Evolutionary conservation across 495 filamentous ascomycete species (phyloP), one percentile per base, ranked within the genome.

Genomic region (Podospora conica): DNA sequence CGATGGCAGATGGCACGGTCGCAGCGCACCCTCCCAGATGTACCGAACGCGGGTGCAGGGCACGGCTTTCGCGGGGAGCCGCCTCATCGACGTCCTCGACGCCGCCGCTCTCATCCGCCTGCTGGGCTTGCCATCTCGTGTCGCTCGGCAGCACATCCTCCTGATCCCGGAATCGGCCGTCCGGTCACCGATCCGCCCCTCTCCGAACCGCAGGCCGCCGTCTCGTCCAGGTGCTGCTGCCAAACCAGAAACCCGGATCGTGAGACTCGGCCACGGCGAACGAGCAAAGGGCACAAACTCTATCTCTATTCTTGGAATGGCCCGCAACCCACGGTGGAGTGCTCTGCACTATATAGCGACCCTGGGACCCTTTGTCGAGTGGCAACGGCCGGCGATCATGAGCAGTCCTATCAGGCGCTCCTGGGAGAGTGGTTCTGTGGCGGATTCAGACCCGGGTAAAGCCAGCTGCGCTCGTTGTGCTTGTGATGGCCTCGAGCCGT

Each of bases 221-320:
- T 57, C 21, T 22, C 25, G 55, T 27, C 25, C 15, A 15, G 6
- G 11, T 21, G 21, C 55, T 57, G 21, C 55, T 57, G 55, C 55
- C 55, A 57, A 23, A 57, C 61, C 61, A 63, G 61, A 56, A 56
- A 63, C 61, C 61, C 61, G 61, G 61, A 63, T 48, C 28, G 25
- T 29, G 3, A 29, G 22, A 23, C 48, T 29, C 40, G 61, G 24
- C 27, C 18, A 2, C 55, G 9, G 23, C 55, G 25, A 27, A 22
- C 55, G 55, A 57, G 55, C 55, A 57, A 4, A 27, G 40, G 29
- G 40, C 40, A 6, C 40, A 61, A 63, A 63, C 61, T 63, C 61
- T 63, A 63, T 63, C 48, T 63, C 61, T 63, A 63, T 63, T 63
- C 48, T 54, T 55, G 61, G 61, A 63, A 54, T 25, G 40, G 11